These are phyloP conservation scores for Botrytis sinoallii DNA, from an alignment of 2,329 filamentous ascomycete genomes.

Conservation along the genomic window DNA sequence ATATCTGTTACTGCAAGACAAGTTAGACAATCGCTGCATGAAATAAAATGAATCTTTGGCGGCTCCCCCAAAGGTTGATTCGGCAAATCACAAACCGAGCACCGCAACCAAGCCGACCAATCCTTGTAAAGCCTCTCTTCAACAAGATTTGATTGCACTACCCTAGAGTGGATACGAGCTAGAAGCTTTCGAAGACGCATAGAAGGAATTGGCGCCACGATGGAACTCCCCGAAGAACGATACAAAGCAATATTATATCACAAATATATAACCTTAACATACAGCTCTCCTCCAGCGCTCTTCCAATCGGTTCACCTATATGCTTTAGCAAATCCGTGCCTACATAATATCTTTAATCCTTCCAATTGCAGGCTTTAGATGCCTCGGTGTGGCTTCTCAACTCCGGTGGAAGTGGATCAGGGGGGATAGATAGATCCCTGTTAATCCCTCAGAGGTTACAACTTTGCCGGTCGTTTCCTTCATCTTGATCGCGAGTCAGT, in stretches of 20 bases:
- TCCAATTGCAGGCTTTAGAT: background rate
- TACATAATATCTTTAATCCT: background rate
- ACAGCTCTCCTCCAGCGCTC: background rate
- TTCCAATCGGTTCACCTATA: constrained; percentile 12
- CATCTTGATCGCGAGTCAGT: background rate
- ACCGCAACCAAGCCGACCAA: background rate
- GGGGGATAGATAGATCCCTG: constrained; percentile 8
- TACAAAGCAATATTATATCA: background rate
- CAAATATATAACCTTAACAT: background rate
- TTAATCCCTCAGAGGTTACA: background rate
- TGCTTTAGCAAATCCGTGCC: background rate
- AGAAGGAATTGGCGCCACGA: constrained; percentile 18
- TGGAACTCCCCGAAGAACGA: background rate
- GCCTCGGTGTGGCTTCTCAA: constrained; percentile 11
- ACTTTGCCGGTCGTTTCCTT: background rate
- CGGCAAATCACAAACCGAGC: constrained; percentile 5
- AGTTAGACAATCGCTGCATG: constrained; percentile 14
- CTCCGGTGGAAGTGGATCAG: background rate
- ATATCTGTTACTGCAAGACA: background rate
- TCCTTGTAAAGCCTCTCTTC: background rate
- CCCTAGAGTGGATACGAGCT: constrained; percentile 10
- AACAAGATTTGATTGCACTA: constrained; percentile 8
- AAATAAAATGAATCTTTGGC: background rate
- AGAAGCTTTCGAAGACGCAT: constrained; percentile 21
- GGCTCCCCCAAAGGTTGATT: background rate